phyloP scores from a whole-genome alignment of 2,329 filamentous ascomycete genomes.

The Epichloe scottii region DNA sequence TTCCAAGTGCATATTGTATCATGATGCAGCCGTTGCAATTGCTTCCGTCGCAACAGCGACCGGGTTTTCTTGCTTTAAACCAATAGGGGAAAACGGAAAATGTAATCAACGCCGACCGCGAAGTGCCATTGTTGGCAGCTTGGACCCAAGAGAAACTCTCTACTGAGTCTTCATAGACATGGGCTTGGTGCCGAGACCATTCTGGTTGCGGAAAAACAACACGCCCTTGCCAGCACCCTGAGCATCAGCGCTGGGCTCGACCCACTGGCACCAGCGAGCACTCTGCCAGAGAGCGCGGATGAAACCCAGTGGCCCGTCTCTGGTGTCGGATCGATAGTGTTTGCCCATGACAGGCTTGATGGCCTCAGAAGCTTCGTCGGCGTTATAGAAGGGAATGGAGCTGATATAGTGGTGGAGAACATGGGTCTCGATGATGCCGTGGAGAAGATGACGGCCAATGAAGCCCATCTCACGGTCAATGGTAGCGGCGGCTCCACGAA shows the following conservation, averaged over 20 bases:
- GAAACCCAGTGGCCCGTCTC: slow-evolving; percentile 72
- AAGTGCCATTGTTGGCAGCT: background rate
- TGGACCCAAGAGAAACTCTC: background rate
- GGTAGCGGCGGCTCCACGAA: slow-evolving; percentile 85
- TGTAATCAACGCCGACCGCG: slow-evolving; percentile 2
- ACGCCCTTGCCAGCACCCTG: slow-evolving; percentile 72
- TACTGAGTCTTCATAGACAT: slow-evolving; percentile 12
- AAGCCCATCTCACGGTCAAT: slow-evolving; percentile 97
- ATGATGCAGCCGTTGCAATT: background rate
- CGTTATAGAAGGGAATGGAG: slow-evolving; percentile 93
- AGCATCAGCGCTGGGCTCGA: slow-evolving; percentile 78
- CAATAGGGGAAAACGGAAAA: background rate
- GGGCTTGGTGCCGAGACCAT: slow-evolving; percentile 58
- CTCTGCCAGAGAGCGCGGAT: slow-evolving; percentile 69
- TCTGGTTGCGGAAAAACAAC: slow-evolving; percentile 90
- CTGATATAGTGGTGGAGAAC: slow-evolving; percentile 96
- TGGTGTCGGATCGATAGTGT: slow-evolving; percentile 79
- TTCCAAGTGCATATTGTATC: background rate
- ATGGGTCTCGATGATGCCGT: slow-evolving; percentile 96
- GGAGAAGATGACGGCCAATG: slow-evolving; percentile 78
- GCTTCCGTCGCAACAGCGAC: background rate
- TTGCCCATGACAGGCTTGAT: slow-evolving; percentile 91
- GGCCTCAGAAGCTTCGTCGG: slow-evolving; percentile 85
- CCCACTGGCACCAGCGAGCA: slow-evolving; percentile 88
- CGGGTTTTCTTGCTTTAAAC: background rate